Evolutionary conservation across 331 rosid genomes (phyloP).

Genomic region (Quercus tomentella): DNA sequence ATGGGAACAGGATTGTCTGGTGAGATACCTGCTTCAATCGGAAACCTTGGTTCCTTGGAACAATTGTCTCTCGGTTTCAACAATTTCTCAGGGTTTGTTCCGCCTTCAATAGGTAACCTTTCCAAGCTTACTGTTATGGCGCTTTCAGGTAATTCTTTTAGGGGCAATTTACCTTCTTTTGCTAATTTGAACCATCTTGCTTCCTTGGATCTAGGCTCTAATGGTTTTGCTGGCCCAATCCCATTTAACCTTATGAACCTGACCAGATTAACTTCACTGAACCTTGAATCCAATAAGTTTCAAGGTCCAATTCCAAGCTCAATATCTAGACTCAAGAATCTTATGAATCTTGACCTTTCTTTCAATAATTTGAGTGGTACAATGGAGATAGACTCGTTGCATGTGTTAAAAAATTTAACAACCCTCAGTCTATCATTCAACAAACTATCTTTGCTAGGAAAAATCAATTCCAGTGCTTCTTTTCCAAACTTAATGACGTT

Average conservation of each 20-base stretch:
- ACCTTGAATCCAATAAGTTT: background rate
- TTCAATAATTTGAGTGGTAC: background rate
- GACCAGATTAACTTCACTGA: background rate
- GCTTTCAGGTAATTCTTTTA: background rate
- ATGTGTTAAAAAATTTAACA: background rate
- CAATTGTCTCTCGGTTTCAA: rapidly evolving
- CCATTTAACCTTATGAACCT: background rate
- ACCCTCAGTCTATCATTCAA: background rate
- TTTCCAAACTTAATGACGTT: background rate
- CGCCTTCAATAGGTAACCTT: background rate
- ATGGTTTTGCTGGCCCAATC: background rate
- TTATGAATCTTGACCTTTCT: rapidly evolving
- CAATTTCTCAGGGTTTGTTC: too few species aligned
- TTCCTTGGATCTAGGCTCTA: background rate
- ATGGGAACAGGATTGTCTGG: too few species aligned
- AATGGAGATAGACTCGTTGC: slow-evolving; percentile 22
- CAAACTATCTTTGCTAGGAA: background rate
- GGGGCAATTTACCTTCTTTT: too few species aligned
- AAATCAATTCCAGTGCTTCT: background rate
- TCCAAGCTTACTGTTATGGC: background rate
- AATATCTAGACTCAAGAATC: background rate
- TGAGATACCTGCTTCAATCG: too few species aligned
- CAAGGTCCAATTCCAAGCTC: background rate
- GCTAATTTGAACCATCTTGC: background rate
- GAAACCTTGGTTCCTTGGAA: too few species aligned